phyloP scores from a whole-genome alignment of 805 yeast species.

The Cephaloascus fragrans region DNA sequence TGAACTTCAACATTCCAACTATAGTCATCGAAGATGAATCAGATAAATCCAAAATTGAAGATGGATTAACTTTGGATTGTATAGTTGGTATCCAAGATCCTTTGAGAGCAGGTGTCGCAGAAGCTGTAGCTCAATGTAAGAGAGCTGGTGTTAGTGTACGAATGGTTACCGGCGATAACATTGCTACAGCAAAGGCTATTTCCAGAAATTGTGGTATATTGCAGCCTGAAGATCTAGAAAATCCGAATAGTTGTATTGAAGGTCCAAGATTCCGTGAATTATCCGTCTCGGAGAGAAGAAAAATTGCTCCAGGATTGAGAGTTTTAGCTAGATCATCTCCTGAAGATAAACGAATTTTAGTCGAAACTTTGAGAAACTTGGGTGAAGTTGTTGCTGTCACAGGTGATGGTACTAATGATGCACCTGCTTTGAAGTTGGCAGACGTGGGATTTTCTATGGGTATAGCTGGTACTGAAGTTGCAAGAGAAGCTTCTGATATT shows the following conservation, averaged over 20 bases:
- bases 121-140: constrained; percentile 79
- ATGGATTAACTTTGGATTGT: constrained; percentile 49
- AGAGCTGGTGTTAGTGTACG: constrained; percentile 90
- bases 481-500: constrained; percentile 93
- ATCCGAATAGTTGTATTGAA: constrained; percentile 68
- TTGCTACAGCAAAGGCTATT: constrained; percentile 86
- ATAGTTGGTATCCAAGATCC: constrained; percentile 96
- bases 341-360: constrained; percentile 84
- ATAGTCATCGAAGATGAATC: background rate
- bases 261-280: constrained; percentile 84
- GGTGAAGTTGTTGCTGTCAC: constrained; percentile 98
- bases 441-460: constrained; percentile 99
- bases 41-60: constrained; percentile 3
- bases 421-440: constrained; percentile 92
- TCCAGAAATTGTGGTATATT: constrained; percentile 79
- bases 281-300: constrained; percentile 40
- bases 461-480: constrained; percentile 96
- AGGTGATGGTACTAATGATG: constrained; percentile 99
- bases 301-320: constrained; percentile 61
- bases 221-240: constrained; percentile 34
- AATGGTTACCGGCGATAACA: constrained; percentile 97
- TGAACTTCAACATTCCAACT: background rate
- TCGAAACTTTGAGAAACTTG: constrained; percentile 62
- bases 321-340: constrained; percentile 95
- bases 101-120: constrained; percentile 78